Conservation (phyloP, 164 flowering plant genomes). For the Aristolochia contorta region DNA sequence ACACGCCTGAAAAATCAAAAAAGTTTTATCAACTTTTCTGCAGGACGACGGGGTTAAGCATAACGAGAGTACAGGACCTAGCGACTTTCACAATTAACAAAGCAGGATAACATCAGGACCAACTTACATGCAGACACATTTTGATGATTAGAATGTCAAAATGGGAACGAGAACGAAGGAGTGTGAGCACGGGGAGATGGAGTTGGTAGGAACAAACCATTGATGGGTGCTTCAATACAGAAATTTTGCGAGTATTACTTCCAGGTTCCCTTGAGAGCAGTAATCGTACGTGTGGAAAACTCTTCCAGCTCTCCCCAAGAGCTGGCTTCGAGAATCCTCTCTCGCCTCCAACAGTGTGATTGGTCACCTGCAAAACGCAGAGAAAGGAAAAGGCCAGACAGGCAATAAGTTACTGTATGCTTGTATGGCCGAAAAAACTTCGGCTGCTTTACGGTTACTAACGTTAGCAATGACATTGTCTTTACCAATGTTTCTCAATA, state of each 20-base stretch:
- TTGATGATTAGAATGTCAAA: not conserved
- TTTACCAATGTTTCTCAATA: not conserved
- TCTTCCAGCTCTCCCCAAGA: slow-evolving; percentile 84
- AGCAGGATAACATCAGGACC: not conserved
- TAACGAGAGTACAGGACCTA: too few species aligned
- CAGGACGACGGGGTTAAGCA: not conserved
- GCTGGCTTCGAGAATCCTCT: slow-evolving; percentile 66
- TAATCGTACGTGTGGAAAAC: slow-evolving; percentile 67
- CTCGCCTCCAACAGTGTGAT: slow-evolving; percentile 77
- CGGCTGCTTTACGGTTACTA: too few species aligned
- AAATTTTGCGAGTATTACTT: slow-evolving; percentile 28
- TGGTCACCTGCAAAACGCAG: slow-evolving; percentile 40
- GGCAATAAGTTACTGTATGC: too few species aligned
- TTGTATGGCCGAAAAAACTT: too few species aligned
- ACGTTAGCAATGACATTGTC: not conserved
- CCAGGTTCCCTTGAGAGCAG: slow-evolving; percentile 38
- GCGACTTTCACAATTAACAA: not conserved
- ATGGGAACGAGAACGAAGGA: not conserved
- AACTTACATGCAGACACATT: too few species aligned
- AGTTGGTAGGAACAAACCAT: slow-evolving; percentile 24
- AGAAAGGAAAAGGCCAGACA: too few species aligned
- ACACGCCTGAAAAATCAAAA: not conserved
- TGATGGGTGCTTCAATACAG: slow-evolving; percentile 51
- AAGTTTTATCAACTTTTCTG: not conserved
- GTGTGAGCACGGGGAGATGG: too few species aligned